Evolutionary conservation across 139 green algal species (phyloP).

Genomic region (Micractinium sp.): DNA sequence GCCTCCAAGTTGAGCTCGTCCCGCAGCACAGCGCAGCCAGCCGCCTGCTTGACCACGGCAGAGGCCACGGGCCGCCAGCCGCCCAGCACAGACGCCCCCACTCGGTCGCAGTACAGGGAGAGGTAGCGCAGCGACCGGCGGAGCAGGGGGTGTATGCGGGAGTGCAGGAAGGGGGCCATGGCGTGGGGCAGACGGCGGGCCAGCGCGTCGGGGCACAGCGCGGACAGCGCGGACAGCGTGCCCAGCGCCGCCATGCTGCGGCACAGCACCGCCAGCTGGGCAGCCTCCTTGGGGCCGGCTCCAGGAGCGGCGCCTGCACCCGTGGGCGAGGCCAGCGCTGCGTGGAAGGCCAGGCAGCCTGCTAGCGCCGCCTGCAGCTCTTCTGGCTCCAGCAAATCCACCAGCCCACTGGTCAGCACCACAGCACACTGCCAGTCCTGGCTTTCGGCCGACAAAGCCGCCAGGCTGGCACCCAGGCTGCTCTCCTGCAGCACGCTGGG

Average conservation of each 20-base stretch:
- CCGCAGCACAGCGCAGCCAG: not conserved
- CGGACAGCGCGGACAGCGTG: slow-evolving; percentile 12
- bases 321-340: not conserved
- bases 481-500: not conserved
- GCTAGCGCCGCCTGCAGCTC: slow-evolving; percentile 34
- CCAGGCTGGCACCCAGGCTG: not conserved
- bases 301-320: not conserved
- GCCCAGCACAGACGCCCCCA: not conserved
- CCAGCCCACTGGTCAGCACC: slow-evolving; percentile 32
- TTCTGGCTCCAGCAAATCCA: slow-evolving; percentile 30
- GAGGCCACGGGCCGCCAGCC: slow-evolving; percentile 11
- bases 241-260: slow-evolving; percentile 27
- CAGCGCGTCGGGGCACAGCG: not conserved
- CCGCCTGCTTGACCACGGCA: slow-evolving; percentile 9
- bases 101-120: not conserved
- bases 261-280: slow-evolving; percentile 14
- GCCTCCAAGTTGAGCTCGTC: slow-evolving; percentile 31
- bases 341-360: slow-evolving; percentile 9
- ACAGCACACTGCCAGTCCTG: slow-evolving; percentile 19
- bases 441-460: not conserved
- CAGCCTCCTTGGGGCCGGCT: not conserved
- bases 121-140: slow-evolving; percentile 17
- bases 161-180: slow-evolving; percentile 5
- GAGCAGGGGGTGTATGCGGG: slow-evolving; percentile 7
- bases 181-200: not conserved